Evolutionary conservation across 495 filamentous ascomycete species (phyloP).

Genomic region (Aspergillus panamensis): DNA sequence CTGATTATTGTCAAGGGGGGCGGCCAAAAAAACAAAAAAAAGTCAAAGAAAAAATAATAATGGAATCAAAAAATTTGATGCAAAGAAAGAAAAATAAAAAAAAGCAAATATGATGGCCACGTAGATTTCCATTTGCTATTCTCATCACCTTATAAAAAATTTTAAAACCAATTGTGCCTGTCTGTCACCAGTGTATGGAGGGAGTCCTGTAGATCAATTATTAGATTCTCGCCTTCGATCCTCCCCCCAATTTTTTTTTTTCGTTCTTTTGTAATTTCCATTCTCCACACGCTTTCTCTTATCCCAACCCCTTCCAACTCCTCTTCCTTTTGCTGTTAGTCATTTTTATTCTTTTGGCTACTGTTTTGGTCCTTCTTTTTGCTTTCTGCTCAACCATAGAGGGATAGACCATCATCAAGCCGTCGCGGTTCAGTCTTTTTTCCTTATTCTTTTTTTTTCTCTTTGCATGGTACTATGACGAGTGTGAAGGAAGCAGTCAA

Average conservation of each 20-base stretch:
- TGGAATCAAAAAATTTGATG: conserved; percentile 3
- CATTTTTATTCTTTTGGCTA: conserved; percentile 2
- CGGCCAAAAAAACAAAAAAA: conserved; percentile 16
- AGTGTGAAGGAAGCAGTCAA: conserved; percentile 70
- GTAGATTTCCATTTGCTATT: conserved; percentile 13
- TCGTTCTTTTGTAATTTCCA: conserved; percentile 15
- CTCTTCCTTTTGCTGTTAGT: conserved; percentile 9
- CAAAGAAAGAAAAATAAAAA: no score
- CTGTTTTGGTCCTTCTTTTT: conserved; percentile 3
- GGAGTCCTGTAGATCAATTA: conserved; percentile 13
- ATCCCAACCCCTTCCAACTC: conserved; percentile 23
- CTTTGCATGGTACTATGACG: conserved; percentile 40
- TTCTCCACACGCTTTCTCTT: conserved; percentile 22
- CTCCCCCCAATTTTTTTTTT: conserved; percentile 12
- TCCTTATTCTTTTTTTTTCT: conserved; percentile 13
- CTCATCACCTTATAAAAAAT: conserved; percentile 13
- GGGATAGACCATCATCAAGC: background rate
- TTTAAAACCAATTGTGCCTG: background rate
- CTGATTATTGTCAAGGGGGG: conserved; percentile 7
- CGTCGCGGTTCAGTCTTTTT: conserved; percentile 1
- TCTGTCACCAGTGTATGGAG: conserved; percentile 1
- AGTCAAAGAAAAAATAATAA: conserved; percentile 1
- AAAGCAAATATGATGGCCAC: conserved; percentile 10
- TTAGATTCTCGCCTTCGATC: conserved; percentile 6
- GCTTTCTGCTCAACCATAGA: conserved; percentile 1